A percentile compares a stretch with the other conserved stretches of the same genome.
These are phyloP conservation scores for Protomyces pachydermus DNA, from an alignment of 1,139 yeast genomes.

Conservation along the genomic window DNA sequence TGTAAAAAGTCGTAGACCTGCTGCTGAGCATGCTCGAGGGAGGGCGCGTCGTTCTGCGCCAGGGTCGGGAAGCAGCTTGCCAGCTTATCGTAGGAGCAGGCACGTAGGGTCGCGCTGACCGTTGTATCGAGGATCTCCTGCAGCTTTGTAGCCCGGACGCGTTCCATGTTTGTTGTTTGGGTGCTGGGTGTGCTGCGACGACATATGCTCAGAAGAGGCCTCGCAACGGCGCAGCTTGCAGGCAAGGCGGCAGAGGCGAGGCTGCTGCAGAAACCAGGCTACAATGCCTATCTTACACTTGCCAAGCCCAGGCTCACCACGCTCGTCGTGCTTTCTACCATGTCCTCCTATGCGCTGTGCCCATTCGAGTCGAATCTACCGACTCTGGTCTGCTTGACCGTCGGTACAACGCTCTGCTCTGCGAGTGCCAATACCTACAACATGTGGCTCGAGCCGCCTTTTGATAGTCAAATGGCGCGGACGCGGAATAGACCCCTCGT, in stretches of 20 bases:
- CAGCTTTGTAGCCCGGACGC: conserved; percentile 11
- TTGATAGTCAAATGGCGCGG: conserved; percentile 80
- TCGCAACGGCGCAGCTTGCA: background rate
- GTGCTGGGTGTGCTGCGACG: background rate
- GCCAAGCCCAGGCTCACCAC: conserved; percentile 87
- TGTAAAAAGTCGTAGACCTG: conserved; percentile 5
- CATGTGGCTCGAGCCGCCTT: conserved; percentile 93
- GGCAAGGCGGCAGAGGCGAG: background rate
- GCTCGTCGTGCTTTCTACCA: conserved; percentile 81
- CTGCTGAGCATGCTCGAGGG: conserved; percentile 14
- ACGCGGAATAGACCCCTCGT: conserved; percentile 90
- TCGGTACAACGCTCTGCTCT: conserved; percentile 82
- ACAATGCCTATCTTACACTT: conserved; percentile 55
- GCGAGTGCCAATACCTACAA: conserved; percentile 95
- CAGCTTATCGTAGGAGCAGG: conserved; percentile 9
- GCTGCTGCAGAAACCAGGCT: conserved; percentile 12
- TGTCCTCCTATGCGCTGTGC: conserved; percentile 88
- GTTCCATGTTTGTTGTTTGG: background rate
- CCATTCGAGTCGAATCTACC: conserved; percentile 64
- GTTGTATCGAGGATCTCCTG: conserved; percentile 14
- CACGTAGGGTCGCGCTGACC: conserved; percentile 5
- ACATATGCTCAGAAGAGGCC: background rate
- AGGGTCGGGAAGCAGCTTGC: conserved; percentile 23
- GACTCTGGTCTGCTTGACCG: conserved; percentile 64
- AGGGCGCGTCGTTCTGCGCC: conserved; percentile 12